A percentile compares a stretch with the other conserved stretches of the same genome.
These are phyloP conservation scores for Verticillium zaregamsianum DNA, from an alignment of 2,329 filamentous ascomycete species.

Conservation along the genomic window DNA sequence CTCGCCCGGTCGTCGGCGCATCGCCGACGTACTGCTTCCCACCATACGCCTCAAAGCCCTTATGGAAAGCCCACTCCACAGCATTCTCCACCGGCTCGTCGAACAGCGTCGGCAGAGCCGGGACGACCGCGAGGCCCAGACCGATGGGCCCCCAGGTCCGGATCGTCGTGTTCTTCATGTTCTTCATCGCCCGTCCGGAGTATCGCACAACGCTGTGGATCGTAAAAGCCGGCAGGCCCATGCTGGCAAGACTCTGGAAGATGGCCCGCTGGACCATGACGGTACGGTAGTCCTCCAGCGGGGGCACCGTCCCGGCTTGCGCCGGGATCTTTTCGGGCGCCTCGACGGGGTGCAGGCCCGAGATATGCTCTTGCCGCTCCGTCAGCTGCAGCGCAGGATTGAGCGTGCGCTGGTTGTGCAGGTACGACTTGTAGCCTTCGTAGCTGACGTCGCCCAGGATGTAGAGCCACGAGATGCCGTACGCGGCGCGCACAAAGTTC, in stretches of 20 bases:
- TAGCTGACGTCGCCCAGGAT: slow-evolving; percentile 84
- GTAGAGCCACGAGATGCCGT: slow-evolving; percentile 90
- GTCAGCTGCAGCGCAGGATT: slow-evolving; percentile 62
- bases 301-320: slow-evolving; percentile 46
- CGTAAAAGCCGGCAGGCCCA: slow-evolving; percentile 91
- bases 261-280: slow-evolving; percentile 89
- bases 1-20: slow-evolving; percentile 49
- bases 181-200: slow-evolving; percentile 79
- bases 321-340: slow-evolving; percentile 9
- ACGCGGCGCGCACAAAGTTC: slow-evolving; percentile 73
- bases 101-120: slow-evolving; percentile 78
- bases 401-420: slow-evolving; percentile 73
- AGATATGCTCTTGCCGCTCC: slow-evolving; percentile 41
- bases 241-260: slow-evolving; percentile 86
- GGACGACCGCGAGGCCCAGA: slow-evolving; percentile 71
- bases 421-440: slow-evolving; percentile 94
- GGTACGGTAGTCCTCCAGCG: slow-evolving; percentile 83
- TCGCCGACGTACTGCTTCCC: slow-evolving; percentile 54
- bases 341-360: slow-evolving; percentile 36
- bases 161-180: slow-evolving; percentile 68
- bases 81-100: slow-evolving; percentile 90
- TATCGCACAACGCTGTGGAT: slow-evolving; percentile 93
- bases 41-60: slow-evolving; percentile 69
- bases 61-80: slow-evolving; percentile 87
- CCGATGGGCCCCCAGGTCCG: slow-evolving; percentile 90